Conservation (phyloP, 1,139 yeast genomes). For the Saccharomycopsis crataegensis region DNA sequence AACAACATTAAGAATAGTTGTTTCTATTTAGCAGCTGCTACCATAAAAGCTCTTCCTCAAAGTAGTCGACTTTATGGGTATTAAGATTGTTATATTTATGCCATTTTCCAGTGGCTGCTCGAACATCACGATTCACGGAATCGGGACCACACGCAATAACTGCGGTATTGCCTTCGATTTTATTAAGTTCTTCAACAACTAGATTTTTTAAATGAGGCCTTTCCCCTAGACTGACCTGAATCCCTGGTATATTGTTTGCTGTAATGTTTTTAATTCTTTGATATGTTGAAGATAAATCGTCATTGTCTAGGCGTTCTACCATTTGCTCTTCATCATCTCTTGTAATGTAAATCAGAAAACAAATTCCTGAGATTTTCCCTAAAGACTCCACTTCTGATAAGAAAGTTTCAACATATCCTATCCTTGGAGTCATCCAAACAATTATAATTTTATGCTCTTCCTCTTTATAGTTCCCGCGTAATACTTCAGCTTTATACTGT, state of each 20-base stretch:
- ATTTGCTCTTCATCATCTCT: background rate
- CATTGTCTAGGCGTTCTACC: background rate
- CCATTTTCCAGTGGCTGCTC: slow-evolving; percentile 26
- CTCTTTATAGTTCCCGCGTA: slow-evolving; percentile 20
- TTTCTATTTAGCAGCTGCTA: slow-evolving; percentile 12
- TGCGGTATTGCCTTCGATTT: slow-evolving; percentile 25
- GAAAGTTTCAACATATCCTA: slow-evolving; percentile 27
- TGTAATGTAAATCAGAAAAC: slow-evolving; percentile 12
- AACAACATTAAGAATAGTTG: background rate
- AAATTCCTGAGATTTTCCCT: slow-evolving; percentile 5
- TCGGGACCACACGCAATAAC: slow-evolving; percentile 32
- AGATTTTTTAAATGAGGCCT: slow-evolving; percentile 8
- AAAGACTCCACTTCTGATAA: slow-evolving; percentile 27
- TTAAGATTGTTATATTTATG: slow-evolving; percentile 20
- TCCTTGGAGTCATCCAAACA: slow-evolving; percentile 29
- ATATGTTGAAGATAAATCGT: background rate
- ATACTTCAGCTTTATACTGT: slow-evolving; percentile 25
- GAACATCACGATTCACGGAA: slow-evolving; percentile 28
- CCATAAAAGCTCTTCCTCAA: slow-evolving; percentile 33
- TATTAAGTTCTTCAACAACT: slow-evolving; percentile 1
- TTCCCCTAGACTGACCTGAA: slow-evolving; percentile 5
- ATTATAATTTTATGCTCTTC: slow-evolving; percentile 22
- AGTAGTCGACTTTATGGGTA: slow-evolving; percentile 26
- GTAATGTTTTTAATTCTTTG: background rate
- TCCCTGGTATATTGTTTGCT: slow-evolving; percentile 2